Percentiles rank a stretch among this genome's conserved stretches.
Conservation (phyloP, 78 protist genomes). For the Creolimax fragrantissima region DNA sequence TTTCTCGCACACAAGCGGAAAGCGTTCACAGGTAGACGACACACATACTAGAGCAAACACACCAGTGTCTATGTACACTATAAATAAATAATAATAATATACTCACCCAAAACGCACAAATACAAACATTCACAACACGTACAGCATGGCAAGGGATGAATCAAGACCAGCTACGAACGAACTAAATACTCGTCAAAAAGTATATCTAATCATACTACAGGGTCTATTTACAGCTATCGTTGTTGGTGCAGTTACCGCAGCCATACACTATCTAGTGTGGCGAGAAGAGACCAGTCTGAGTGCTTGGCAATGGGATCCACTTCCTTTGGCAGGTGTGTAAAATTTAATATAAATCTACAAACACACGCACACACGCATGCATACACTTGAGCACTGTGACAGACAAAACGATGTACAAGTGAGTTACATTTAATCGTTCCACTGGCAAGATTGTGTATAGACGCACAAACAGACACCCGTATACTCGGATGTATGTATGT, state of each 20-base stretch:
- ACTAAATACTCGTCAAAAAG: neutral
- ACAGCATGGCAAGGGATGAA: no score
- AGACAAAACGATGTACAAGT: neutral
- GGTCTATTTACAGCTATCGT: neutral
- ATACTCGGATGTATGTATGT: neutral
- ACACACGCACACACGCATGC: neutral
- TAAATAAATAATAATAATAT: no score
- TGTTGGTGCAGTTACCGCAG: neutral
- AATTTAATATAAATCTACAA: neutral
- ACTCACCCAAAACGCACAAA: no score
- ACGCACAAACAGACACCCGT: no score
- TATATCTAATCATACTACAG: neutral
- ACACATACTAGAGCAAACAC: no score
- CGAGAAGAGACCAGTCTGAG: neutral
- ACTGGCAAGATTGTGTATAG: no score
- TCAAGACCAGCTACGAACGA: neutral
- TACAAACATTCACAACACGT: no score
- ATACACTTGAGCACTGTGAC: no score
- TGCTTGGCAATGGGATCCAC: neutral
- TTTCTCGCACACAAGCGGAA: no score
- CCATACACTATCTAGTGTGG: neutral
- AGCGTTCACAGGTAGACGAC: no score
- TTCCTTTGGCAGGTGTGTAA: neutral
- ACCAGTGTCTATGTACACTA: no score
- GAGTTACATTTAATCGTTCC: neutral